Percentiles rank a stretch among this genome's conserved stretches.
Conservation (phyloP, 441 rosid species). For the Erysimum pusillum region DNA sequence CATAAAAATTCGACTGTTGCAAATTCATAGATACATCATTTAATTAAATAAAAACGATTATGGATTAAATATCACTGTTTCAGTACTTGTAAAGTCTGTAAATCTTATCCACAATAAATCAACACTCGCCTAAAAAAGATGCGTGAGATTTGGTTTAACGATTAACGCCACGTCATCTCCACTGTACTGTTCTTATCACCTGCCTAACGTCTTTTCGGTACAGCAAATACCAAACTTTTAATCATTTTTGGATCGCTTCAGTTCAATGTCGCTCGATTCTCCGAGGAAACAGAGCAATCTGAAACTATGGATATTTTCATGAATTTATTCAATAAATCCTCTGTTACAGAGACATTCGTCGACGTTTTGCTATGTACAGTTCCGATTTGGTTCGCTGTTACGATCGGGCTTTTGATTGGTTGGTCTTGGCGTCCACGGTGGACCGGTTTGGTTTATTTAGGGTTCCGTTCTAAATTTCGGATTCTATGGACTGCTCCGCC, state of each 20-base stretch:
- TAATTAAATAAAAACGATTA: too few relatives aligned
- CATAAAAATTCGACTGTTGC: too few relatives aligned
- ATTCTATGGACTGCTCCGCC: conserved; percentile 90
- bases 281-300: conserved; percentile 25
- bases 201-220: too few relatives aligned
- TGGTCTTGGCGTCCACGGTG: conserved; percentile 99
- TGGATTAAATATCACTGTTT: too few relatives aligned
- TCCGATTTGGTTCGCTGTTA: conserved; percentile 96
- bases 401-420: conserved; percentile 95
- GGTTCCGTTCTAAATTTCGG: conserved; percentile 79
- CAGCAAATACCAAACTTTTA: too few relatives aligned
- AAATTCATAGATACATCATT: too few relatives aligned
- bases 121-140: too few relatives aligned
- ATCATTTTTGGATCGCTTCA: conserved; percentile 8
- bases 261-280: conserved; percentile 45
- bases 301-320: conserved; percentile 63
- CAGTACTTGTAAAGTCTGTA: too few relatives aligned
- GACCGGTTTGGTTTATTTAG: conserved; percentile 87
- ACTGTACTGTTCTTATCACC: too few relatives aligned
- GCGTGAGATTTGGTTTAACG: too few relatives aligned
- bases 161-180: too few relatives aligned
- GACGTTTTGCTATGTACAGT: conserved; percentile 94
- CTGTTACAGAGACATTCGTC: conserved; percentile 88
- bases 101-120: too few relatives aligned
- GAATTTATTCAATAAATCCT: conserved; percentile 74